Base-by-base conservation (phyloP, 2,329 filamentous ascomycete genomes). In the Colletotrichum chlorophyti region DNA sequence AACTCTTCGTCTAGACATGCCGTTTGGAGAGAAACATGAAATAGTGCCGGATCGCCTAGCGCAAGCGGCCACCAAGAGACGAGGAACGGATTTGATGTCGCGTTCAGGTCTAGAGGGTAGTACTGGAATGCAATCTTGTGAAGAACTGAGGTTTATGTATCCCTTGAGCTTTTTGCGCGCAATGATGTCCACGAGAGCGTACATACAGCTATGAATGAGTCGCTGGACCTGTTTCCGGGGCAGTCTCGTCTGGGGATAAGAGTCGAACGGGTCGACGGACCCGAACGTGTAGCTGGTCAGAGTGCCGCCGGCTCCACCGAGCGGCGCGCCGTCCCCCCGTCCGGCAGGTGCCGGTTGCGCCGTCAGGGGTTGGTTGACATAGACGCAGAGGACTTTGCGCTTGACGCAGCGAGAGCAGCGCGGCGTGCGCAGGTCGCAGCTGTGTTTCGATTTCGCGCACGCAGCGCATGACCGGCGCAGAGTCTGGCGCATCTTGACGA, bases 21-120 rank as follows among this genome's bases (percentile, higher is more conserved):
- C 5, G 83, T 85, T 64, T 85, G 83, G 11, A 86, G 71, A 3
- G 82, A 85, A 21, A 86, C 82, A 62, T 86, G 82, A 51, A 86
- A 86, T 1, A 86, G 64, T 5, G 81, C 81, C 0, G 83, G 81
- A 53, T 86, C 83, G 0, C 73, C 77, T 0, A 86, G 73, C 1
- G 83, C 82, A 1, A 82, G 72, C 0, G 83, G 83, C 83, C 83
- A 86, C 83, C 83, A 86, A 0, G 82, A 84, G 6, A 84, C 70
- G 15, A 86, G 70, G 59, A 86, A 86, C 0, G 83, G 83, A 62
- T 86, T 86, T 7, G 83, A 82, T 0, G 68, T 68, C n/a, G 74
- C 65, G 58, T 74, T 77, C 7, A 83, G 70, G 48, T 86, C 83
- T 17, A 85, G 71, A 1, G 83, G 83, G 63, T 86, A 86, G 64